Evolutionary conservation across 768 basidiomycete genomes (phyloP), one percentile per base, ranked within the genome.

Genomic region (Tulasnella sp.): DNA sequence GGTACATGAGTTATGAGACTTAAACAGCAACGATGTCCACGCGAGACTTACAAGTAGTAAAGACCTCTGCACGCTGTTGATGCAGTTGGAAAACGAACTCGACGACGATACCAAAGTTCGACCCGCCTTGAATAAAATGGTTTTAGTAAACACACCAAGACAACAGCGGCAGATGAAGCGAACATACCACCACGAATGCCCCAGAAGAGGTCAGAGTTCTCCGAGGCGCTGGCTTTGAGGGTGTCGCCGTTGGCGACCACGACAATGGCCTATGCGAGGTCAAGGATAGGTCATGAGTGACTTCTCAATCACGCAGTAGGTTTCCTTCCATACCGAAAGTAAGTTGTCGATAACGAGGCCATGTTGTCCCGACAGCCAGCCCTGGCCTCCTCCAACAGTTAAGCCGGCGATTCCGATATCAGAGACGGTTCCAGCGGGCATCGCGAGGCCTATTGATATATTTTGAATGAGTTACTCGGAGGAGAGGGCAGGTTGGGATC

Each of bases 321-420:
- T 3, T 32, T 26, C 24, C 30, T 17, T 17, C 30, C 53, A 34
- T 47, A 67, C 71, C 62, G 70, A 64, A 4, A 70, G 26, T 4
- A 68, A 42, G 43, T 65, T 66, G 58, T 68, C 68, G 58, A 67
- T 56, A 43, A 56, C 61, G 7, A 68, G 61, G 23, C 68, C 68
- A 51, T 66, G 63, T 43, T 67, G 64, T 26, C 66, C 71, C 41
- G 71, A 75, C 8, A 82, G 73, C 72, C 72, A 80, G 15, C 81
- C 81, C 60, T 74, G 79, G 2, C 80, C 81, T 9, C 80, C 80
- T 38, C 80, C 81, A 15, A 82, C 70, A 15, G 71, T 71, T 4
- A 81, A 72, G 4, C 78, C 59, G n/a, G 34, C 59, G 29, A 61
- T 51, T 24, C 59, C 59, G 24, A 61, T 19, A 23, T 61, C 34